Conservation (phyloP, 345 rosid species). For the Rhodamnia rubescens region DNA sequence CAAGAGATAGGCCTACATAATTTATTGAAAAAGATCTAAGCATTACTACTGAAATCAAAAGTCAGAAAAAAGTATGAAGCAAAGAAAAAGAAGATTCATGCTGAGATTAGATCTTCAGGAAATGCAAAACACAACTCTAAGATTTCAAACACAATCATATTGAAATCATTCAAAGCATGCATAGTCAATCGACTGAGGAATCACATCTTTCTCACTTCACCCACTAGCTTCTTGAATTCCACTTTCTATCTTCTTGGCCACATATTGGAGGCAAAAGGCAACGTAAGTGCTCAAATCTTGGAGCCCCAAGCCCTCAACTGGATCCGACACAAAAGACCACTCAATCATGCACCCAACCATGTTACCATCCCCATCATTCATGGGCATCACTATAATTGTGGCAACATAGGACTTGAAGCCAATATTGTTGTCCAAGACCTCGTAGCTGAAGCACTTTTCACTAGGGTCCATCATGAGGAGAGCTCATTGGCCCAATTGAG, state of each 20-base stretch:
- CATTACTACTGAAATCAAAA: not conserved
- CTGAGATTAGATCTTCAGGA: not conserved
- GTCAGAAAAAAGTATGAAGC: not conserved
- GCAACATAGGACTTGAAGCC: not conserved
- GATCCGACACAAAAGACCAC: not conserved
- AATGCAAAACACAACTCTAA: not conserved
- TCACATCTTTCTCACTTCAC: not conserved
- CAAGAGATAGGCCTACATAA: not conserved
- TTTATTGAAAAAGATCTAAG: not conserved
- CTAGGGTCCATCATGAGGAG: not conserved
- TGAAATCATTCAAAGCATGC: not conserved
- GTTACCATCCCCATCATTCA: not conserved
- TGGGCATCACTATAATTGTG: not conserved
- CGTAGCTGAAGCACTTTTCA: not conserved
- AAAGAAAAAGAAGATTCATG: not conserved
- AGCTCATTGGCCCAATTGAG: not conserved
- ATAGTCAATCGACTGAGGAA: not conserved
- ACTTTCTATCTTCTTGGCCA: not conserved
- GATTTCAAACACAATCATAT: not conserved
- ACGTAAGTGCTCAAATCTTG: not conserved
- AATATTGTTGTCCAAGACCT: not conserved
- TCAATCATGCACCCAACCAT: not conserved
- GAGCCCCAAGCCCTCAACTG: not conserved
- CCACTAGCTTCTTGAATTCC: not conserved
- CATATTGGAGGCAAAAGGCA: not conserved